A percentile compares a stretch with the other conserved stretches of the same genome.
Conservation (phyloP, 768 basidiomycete species). For the Podaxis carcinomalis region DNA sequence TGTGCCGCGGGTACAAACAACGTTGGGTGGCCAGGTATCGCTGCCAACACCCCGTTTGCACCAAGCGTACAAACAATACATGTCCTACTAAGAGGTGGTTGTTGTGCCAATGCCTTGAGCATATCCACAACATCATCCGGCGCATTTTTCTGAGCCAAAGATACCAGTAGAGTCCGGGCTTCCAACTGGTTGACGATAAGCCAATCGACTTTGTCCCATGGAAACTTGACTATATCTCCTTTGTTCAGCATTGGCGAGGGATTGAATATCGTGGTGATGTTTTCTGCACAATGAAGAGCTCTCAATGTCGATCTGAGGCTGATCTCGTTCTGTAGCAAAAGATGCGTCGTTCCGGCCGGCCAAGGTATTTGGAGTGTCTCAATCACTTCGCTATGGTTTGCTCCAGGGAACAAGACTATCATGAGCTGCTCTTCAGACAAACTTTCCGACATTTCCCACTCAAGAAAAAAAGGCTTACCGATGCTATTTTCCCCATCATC, state of each 20-base stretch:
- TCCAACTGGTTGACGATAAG: slow-evolving; percentile 54
- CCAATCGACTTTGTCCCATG: slow-evolving; percentile 51
- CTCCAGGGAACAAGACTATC: slow-evolving; percentile 54
- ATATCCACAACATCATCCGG: slow-evolving; percentile 30
- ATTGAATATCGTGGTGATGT: slow-evolving; percentile 41
- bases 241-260: slow-evolving; percentile 51
- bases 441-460: not conserved
- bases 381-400: slow-evolving; percentile 40
- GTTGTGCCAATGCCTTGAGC: slow-evolving; percentile 12
- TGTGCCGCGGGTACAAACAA: slow-evolving; percentile 44
- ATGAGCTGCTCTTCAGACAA: not conserved
- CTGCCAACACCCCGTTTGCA: slow-evolving; percentile 43
- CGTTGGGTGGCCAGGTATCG: slow-evolving; percentile 27
- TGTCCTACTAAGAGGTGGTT: slow-evolving; percentile 26
- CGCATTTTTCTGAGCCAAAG: slow-evolving; percentile 26
- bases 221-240: slow-evolving; percentile 36
- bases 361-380: slow-evolving; percentile 23
- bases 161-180: slow-evolving; percentile 16
- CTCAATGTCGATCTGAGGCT: slow-evolving; percentile 35
- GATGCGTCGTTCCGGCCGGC: slow-evolving; percentile 38
- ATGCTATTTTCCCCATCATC: slow-evolving; percentile 60
- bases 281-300: slow-evolving; percentile 23
- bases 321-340: slow-evolving; percentile 62
- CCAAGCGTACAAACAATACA: slow-evolving; percentile 59
- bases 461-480: slow-evolving; percentile 29